phyloP scores from a whole-genome alignment of 495 filamentous ascomycete genomes.

The Aspergillus sparsus region DNA sequence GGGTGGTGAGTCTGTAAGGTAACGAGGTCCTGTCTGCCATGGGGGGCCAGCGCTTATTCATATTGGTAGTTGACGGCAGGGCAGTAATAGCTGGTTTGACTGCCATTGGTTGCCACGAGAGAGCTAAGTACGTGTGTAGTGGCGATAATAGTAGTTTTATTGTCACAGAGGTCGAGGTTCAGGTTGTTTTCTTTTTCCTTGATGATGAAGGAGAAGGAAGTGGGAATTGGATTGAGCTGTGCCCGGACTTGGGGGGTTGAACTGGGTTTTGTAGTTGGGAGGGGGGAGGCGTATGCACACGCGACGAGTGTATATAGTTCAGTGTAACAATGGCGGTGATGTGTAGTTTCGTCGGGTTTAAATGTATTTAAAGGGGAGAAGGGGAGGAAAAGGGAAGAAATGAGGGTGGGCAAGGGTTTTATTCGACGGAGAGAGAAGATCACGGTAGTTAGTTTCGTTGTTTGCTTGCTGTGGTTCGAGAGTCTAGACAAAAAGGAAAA shows the following conservation, averaged over 20 bases:
- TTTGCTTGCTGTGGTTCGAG: background rate
- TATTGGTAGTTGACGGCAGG: conserved; percentile 19
- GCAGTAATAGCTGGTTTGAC: conserved; percentile 21
- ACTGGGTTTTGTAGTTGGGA: background rate
- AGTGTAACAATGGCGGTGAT: conserved; percentile 2
- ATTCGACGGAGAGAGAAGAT: conserved; percentile 1
- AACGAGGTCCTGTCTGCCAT: conserved; percentile 46
- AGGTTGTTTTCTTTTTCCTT: too few relatives aligned
- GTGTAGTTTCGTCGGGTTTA: background rate
- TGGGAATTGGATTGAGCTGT: conserved; percentile 4
- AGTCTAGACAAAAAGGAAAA: too few relatives aligned
- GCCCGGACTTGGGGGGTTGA: background rate
- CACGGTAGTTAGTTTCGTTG: background rate
- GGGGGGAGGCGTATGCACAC: background rate
- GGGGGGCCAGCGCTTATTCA: conserved; percentile 46
- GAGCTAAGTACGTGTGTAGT: too few relatives aligned
- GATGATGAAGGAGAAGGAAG: background rate
- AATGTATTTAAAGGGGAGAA: background rate
- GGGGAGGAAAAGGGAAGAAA: background rate
- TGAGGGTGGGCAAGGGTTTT: background rate
- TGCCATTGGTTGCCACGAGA: conserved; percentile 17
- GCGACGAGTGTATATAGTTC: background rate
- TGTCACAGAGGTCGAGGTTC: too few relatives aligned
- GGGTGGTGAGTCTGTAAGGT: conserved; percentile 45
- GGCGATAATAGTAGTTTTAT: too few relatives aligned